Percentiles rank a stretch among this genome's conserved stretches.
Conservation (phyloP, 2,329 filamentous ascomycete genomes). For the Trichoderma cornu-damae region DNA sequence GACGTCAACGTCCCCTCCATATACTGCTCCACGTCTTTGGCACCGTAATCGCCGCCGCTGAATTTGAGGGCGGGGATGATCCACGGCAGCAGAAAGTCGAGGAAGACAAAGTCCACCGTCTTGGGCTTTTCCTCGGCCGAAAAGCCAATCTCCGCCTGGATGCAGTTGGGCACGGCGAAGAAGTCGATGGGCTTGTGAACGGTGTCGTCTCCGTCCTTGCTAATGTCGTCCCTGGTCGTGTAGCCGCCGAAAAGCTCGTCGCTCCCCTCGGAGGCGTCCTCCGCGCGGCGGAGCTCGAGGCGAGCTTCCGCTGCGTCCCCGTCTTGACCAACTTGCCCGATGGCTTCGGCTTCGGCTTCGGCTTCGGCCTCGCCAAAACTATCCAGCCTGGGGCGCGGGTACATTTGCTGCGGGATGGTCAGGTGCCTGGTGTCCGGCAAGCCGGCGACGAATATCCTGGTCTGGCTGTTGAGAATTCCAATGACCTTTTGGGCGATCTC, state of each 20-base stretch:
- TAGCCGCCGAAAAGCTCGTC: constrained; percentile 62
- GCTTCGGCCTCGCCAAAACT: constrained; percentile 10
- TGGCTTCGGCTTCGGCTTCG: no score
- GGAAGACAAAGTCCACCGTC: constrained; percentile 80
- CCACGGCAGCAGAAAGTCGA: constrained; percentile 85
- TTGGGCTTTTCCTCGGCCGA: constrained; percentile 54
- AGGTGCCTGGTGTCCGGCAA: constrained; percentile 43
- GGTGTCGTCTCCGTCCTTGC: constrained; percentile 84
- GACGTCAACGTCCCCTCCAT: constrained; percentile 52
- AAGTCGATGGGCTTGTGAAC: constrained; percentile 69
- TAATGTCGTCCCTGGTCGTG: constrained; percentile 81
- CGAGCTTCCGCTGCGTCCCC: constrained; percentile 25
- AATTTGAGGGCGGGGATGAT: constrained; percentile 68
- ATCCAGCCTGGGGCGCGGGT: constrained; percentile 17
- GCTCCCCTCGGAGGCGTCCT: constrained; percentile 23
- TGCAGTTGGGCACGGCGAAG: constrained; percentile 75
- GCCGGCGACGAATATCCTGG: constrained; percentile 41
- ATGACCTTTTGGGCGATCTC: constrained; percentile 64
- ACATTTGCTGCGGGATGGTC: constrained; percentile 45
- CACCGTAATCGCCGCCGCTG: constrained; percentile 46
- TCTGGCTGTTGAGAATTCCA: constrained; percentile 51
- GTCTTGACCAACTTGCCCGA: constrained; percentile 9
- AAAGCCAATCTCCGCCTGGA: constrained; percentile 65
- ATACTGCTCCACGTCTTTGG: constrained; percentile 47
- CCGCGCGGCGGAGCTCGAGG: constrained; percentile 32